Conservation (phyloP, 129 eudicot genomes). For the Flaveria linearis region DNA sequence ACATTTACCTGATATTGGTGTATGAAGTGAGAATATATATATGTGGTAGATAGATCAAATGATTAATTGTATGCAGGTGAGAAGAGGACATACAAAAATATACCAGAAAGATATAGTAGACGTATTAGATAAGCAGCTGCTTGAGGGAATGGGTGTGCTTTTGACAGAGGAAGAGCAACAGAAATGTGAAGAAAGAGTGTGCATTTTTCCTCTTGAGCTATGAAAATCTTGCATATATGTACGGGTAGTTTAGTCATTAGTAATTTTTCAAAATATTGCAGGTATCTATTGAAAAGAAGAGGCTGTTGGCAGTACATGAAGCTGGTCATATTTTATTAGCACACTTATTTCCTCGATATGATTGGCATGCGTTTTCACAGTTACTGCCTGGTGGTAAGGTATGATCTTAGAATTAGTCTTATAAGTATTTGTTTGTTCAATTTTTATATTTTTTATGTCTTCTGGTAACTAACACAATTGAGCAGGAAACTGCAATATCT, state of each 20-base stretch:
- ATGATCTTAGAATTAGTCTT: neutral
- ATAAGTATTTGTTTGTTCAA: neutral
- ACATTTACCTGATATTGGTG: neutral
- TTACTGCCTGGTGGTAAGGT: conserved; percentile 98
- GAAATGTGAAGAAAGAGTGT: conserved; percentile 79
- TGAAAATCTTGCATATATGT: neutral
- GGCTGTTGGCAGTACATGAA: conserved; percentile 93
- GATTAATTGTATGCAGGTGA: conserved; percentile 52
- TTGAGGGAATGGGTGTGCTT: conserved; percentile 97
- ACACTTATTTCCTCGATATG: conserved; percentile 88
- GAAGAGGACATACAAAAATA: conserved; percentile 86
- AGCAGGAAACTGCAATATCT: conserved; percentile 94
- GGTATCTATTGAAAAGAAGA: conserved; percentile 81
- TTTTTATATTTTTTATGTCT: conserved; percentile 17
- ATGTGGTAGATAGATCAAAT: neutral
- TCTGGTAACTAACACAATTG: conserved; percentile 12
- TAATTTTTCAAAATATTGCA: conserved; percentile 27
- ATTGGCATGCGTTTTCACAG: conserved; percentile 99
- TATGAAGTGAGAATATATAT: neutral
- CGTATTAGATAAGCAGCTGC: conserved; percentile 90
- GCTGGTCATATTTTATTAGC: conserved; percentile 95
- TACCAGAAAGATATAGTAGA: conserved; percentile 86
- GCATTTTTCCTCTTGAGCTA: conserved; percentile 29
- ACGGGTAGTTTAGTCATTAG: conserved; percentile 23
- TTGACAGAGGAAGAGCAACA: conserved; percentile 95